These are phyloP conservation scores for Xylariaceae sp. DNA, from an alignment of 2,329 filamentous ascomycete species.

Conservation along the genomic window DNA sequence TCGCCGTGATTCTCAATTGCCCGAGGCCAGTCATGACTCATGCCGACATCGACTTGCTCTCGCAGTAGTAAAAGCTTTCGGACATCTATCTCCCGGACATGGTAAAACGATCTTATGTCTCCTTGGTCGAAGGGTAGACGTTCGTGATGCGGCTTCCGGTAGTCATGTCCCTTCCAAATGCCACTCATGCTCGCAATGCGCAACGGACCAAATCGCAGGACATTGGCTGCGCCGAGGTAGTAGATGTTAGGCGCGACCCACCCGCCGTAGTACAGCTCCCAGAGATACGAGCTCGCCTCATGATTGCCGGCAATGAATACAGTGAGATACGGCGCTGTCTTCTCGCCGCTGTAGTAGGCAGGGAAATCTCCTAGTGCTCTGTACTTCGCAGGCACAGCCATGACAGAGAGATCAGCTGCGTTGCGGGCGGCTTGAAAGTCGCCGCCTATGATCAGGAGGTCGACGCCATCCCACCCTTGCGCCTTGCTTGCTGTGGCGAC, in stretches of 20 bases:
- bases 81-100: constrained; percentile 85
- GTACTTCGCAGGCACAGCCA: constrained; percentile 87
- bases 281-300: constrained; percentile 85
- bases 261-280: constrained; percentile 91
- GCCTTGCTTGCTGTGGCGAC: constrained; percentile 64
- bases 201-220: constrained; percentile 76
- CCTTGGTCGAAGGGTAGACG: constrained; percentile 75
- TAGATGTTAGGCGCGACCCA: constrained; percentile 98
- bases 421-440: constrained; percentile 96
- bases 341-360: constrained; percentile 80
- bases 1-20: constrained; percentile 78
- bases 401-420: constrained; percentile 78
- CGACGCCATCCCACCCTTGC: constrained; percentile 76
- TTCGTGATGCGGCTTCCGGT: constrained; percentile 78
- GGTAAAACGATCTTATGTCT: constrained; percentile 80
- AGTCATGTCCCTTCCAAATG: constrained; percentile 92
- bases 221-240: constrained; percentile 90
- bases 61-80: constrained; percentile 80
- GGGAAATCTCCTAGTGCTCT: constrained; percentile 87
- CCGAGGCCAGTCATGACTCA: constrained; percentile 95
- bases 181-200: constrained; percentile 87
- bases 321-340: constrained; percentile 79
- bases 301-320: constrained; percentile 94
- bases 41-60: constrained; percentile 84
- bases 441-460: constrained; percentile 89